phyloP scores from a whole-genome alignment of 2,329 filamentous ascomycete genomes.

The Clonostachys chloroleuca region DNA sequence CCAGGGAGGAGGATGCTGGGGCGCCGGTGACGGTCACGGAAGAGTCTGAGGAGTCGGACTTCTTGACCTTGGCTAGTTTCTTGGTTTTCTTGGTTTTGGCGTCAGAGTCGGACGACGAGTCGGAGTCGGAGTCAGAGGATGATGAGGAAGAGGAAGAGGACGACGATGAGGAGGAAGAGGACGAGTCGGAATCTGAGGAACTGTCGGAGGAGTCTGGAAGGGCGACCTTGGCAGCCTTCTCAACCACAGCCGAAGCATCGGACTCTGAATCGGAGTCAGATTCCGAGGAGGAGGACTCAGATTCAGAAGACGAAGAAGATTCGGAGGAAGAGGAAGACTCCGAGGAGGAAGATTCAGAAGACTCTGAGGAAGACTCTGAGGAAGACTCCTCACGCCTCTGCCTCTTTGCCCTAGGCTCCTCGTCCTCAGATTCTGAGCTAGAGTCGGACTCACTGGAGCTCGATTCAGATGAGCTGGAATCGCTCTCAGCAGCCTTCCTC shows the following conservation, averaged over 20 bases:
- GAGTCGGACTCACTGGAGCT: constrained; percentile 36
- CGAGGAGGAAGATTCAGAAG: constrained; percentile 18
- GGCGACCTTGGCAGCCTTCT: constrained; percentile 21
- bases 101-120: constrained; percentile 6
- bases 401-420: constrained; percentile 13
- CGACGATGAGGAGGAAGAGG: constrained; percentile 8
- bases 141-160: constrained; percentile 7
- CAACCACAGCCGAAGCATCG: constrained; percentile 12
- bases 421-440: constrained; percentile 46
- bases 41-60: constrained; percentile 31
- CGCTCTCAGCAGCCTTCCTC: constrained; percentile 28
- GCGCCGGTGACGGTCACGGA: constrained; percentile 48
- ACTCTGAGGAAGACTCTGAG: constrained; percentile 10
- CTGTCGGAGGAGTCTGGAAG: constrained; percentile 23
- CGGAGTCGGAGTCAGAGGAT: constrained; percentile 8
- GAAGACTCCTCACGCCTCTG: constrained; percentile 8
- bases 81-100: constrained; percentile 1
- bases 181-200: constrained; percentile 20
- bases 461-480: constrained; percentile 26
- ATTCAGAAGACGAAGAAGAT: constrained; percentile 18
- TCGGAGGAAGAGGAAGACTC: constrained; percentile 30
- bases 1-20: constrained; percentile 26
- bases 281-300: constrained; percentile 10
- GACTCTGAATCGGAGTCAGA: constrained; percentile 27
- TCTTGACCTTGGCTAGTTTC: constrained; percentile 11